Evolutionary conservation across 2,329 filamentous ascomycete species (phyloP), one percentile per base, ranked within the genome.

Genomic region (Lachnellula arida): DNA sequence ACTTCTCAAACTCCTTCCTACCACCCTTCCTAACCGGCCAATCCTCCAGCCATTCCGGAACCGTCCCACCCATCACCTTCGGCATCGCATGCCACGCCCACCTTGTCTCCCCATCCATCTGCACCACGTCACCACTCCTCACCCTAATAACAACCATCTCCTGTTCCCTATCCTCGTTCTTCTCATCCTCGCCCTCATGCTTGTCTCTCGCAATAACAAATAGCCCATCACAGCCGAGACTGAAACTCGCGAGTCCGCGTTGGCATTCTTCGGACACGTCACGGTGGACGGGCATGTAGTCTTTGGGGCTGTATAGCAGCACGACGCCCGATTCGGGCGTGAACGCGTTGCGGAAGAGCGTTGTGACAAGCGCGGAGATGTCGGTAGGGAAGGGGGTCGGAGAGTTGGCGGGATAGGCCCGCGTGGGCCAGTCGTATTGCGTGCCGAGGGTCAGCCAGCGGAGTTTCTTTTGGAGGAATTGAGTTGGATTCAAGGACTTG

Each of bases 61-160:
- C 97, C 0, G 90, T 96, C 0, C 77, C 82, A 43, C 83, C 81
- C 43, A 97, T 71, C 7, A 97, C 86, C 71, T 92, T 95, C 5
- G 93, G 93, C 28, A 97, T 91, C 11, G 90, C 92, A 74, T 97
- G 93, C 93, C 93, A 97, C 3, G 92, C 91, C 73, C 91, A 96
- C 49, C 93, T 79, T 2, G 89, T 87, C 59, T 85, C 78, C 15
- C 87, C 82, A 53, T 82, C 86, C 93, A 99, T 97, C 69, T 96
- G 91, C 1, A 97, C 85, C 1, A 86, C 91, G 74, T 97, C 92
- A 0, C 94, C 93, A 1, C 91, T 96, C 34, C 87, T 79, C 34
- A 97, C 77, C 25, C 88, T 78, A 43, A 96, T 70, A 1, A 86
- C 73, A 4, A 88, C 64, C 28, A 67, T 63, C 14, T 71, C 60